A percentile compares a stretch with the other conserved stretches of the same genome.
phyloP scores from a whole-genome alignment of 495 filamentous ascomycete genomes.

The Tuber calosporum region DNA sequence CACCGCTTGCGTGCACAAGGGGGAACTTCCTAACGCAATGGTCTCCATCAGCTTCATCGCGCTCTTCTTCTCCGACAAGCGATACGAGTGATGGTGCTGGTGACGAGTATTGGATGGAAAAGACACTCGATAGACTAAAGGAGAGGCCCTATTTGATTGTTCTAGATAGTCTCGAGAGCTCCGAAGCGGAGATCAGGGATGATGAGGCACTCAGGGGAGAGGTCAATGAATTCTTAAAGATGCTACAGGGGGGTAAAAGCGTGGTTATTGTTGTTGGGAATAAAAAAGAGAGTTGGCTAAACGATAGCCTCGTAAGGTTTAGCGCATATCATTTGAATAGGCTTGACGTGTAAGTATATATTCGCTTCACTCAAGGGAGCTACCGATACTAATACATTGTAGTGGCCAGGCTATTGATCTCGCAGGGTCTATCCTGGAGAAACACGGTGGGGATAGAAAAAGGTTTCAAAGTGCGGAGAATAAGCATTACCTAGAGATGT shows the following conservation, averaged over 20 bases:
- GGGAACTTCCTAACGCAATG: constrained; percentile 11
- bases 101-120: constrained; percentile 16
- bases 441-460: constrained; percentile 13
- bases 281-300: constrained; percentile 24
- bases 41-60: constrained; percentile 2
- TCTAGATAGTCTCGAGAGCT: constrained; percentile 28
- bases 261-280: constrained; percentile 25
- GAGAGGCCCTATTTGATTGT: constrained; percentile 22
- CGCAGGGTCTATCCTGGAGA: constrained; percentile 4
- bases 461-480: constrained; percentile 18
- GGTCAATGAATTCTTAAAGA: constrained; percentile 27
- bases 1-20: neutral
- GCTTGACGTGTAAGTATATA: constrained; percentile 4
- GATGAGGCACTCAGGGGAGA: constrained; percentile 19
- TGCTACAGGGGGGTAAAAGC: constrained; percentile 19
- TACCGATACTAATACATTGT: neutral
- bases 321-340: constrained; percentile 19
- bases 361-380: neutral
- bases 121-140: constrained; percentile 12
- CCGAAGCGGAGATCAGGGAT: constrained; percentile 17
- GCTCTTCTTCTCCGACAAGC: constrained; percentile 8
- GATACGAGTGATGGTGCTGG: constrained; percentile 17
- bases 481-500: constrained; percentile 14
- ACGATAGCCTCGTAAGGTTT: constrained; percentile 24
- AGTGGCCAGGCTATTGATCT: constrained; percentile 13